Evolutionary conservation across 2,329 filamentous ascomycete genomes (phyloP).

Genomic region (Cyanodermella asteris): DNA sequence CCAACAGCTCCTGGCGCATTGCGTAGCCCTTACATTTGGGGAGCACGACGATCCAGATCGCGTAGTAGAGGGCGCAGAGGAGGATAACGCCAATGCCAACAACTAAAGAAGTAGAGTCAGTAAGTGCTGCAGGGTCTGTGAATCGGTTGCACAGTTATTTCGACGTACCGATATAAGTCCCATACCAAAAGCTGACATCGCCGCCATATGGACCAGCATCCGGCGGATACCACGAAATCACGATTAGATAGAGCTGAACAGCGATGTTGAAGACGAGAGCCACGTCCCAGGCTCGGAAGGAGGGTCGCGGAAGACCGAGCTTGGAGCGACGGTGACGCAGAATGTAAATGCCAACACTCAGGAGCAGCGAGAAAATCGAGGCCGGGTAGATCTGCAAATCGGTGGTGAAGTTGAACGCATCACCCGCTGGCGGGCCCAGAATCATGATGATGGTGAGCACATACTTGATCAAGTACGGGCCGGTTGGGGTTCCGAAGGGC

Average conservation of each 20-base stretch:
- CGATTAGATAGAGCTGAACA: conserved; percentile 37
- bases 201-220: conserved; percentile 35
- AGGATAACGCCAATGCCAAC: conserved; percentile 42
- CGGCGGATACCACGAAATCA: conserved; percentile 54
- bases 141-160: too few species aligned
- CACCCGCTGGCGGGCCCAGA: conserved; percentile 35
- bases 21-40: conserved; percentile 39
- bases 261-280: conserved; percentile 37
- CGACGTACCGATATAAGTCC: conserved; percentile 44
- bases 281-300: conserved; percentile 38
- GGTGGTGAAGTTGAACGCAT: conserved; percentile 44
- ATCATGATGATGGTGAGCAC: conserved; percentile 37
- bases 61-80: too few species aligned
- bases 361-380: conserved; percentile 33
- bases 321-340: conserved; percentile 33
- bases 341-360: conserved; percentile 35
- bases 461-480: conserved; percentile 38
- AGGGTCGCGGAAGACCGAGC: conserved; percentile 24
- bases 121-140: too few species aligned
- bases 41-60: too few species aligned
- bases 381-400: conserved; percentile 36
- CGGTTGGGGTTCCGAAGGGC: conserved; percentile 41
- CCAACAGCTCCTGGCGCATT: conserved; percentile 32
- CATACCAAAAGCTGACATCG: conserved; percentile 54
- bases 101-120: too few species aligned